phyloP scores from a whole-genome alignment of 2,329 filamentous ascomycete species.

The Aspergillus ochraceus region DNA sequence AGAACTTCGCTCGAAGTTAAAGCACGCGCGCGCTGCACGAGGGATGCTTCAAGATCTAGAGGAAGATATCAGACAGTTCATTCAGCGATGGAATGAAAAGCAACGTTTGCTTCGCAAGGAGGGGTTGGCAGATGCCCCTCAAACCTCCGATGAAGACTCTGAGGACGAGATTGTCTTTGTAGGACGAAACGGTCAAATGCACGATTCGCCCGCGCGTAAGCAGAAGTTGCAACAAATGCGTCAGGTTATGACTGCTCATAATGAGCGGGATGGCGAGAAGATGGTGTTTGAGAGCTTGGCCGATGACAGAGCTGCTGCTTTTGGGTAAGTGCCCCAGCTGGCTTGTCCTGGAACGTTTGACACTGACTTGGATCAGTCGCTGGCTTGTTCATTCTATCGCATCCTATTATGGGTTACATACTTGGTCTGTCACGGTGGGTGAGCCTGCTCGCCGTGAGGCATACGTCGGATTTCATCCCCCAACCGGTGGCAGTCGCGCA shows the following conservation, averaged over 20 bases:
- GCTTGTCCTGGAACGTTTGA: conserved; percentile 14
- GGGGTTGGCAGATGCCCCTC: conserved; percentile 46
- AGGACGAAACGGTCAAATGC: conserved; percentile 65
- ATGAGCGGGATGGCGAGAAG: conserved; percentile 58
- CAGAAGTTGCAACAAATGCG: conserved; percentile 51
- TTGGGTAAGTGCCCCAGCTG: conserved; percentile 62
- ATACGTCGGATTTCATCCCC: conserved; percentile 68
- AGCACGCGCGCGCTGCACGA: conserved; percentile 75
- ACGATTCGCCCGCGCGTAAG: conserved; percentile 57
- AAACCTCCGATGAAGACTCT: conserved; percentile 48
- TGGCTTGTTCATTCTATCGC: conserved; percentile 94
- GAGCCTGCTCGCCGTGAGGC: conserved; percentile 73
- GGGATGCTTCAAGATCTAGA: conserved; percentile 81
- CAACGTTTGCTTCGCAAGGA: conserved; percentile 51
- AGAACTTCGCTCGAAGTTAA: conserved; percentile 76
- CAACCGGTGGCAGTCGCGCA: conserved; percentile 14
- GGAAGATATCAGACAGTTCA: conserved; percentile 75
- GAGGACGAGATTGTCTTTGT: conserved; percentile 94
- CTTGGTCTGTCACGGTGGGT: conserved; percentile 74
- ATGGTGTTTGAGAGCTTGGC: conserved; percentile 80
- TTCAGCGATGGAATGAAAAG: conserved; percentile 60
- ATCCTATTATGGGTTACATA: conserved; percentile 85
- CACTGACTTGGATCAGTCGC: conserved; percentile 54
- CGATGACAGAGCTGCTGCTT: conserved; percentile 73
- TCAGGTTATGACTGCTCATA: conserved; percentile 26